Percentiles rank a stretch among this genome's conserved stretches.
phyloP scores from a whole-genome alignment of 345 rosid genomes.

The Triadica sebifera region DNA sequence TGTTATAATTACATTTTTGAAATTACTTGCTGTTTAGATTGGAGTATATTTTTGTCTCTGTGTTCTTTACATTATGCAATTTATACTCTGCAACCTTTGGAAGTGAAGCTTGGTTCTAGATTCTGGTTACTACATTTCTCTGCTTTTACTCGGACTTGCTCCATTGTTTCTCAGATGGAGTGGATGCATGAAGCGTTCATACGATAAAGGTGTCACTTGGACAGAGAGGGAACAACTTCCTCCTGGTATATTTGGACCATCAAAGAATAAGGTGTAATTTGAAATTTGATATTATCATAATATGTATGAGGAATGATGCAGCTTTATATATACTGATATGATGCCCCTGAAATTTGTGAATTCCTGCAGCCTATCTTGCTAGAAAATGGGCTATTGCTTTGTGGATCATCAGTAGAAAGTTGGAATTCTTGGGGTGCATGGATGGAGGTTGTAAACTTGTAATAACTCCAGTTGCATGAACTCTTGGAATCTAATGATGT shows the following conservation, averaged over 20 bases:
- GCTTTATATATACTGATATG: background rate
- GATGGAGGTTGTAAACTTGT: slow-evolving; percentile 62
- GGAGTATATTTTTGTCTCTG: background rate
- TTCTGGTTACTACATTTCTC: background rate
- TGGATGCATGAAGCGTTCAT: slow-evolving; percentile 89
- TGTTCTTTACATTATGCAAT: too few species aligned
- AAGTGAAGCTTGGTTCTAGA: background rate
- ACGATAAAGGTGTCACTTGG: slow-evolving; percentile 79
- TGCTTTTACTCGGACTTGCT: slow-evolving; percentile 12
- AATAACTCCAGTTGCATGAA: slow-evolving; percentile 6
- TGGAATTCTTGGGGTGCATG: slow-evolving; percentile 98
- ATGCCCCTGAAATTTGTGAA: slow-evolving; percentile 3
- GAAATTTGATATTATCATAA: background rate
- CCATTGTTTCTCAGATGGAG: slow-evolving; percentile 63
- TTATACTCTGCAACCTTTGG: background rate
- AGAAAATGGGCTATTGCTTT: slow-evolving; percentile 62
- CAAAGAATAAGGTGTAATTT: slow-evolving; percentile 71
- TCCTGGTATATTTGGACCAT: slow-evolving; percentile 82
- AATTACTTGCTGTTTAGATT: background rate
- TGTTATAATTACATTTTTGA: background rate
- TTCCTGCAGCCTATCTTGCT: slow-evolving; percentile 72
- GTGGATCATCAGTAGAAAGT: slow-evolving; percentile 89
- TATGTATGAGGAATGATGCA: slow-evolving; percentile 5
- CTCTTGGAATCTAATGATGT: slow-evolving; percentile 11
- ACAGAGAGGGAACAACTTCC: slow-evolving; percentile 81